phyloP scores from a whole-genome alignment of 805 yeast species.

The Soucietia sequanensis region DNA sequence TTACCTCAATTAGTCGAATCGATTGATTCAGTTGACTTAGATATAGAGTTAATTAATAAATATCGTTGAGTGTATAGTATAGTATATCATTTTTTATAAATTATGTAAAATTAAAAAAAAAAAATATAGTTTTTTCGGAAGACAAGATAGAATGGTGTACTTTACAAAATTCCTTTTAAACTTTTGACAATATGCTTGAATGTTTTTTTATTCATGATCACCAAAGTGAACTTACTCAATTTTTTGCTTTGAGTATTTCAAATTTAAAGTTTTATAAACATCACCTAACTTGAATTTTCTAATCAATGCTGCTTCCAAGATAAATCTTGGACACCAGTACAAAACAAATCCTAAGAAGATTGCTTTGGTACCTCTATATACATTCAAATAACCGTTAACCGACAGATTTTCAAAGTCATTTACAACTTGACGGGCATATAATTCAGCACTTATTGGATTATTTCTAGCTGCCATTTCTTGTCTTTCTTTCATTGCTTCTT shows the following conservation, averaged over 20 bases:
- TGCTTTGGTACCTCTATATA: conserved; percentile 56
- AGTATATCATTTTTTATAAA: too few relatives aligned
- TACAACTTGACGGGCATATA: conserved; percentile 56
- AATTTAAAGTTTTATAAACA: conserved; percentile 22
- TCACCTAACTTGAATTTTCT: conserved; percentile 30
- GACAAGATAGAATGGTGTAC: too few relatives aligned
- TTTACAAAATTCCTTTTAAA: too few relatives aligned
- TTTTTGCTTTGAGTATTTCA: conserved; percentile 15
- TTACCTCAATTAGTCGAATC: conserved; percentile 16
- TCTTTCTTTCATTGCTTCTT: conserved; percentile 48
- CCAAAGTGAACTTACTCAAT: neutral
- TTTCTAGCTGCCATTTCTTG: conserved; percentile 58
- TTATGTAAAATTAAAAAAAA: too few relatives aligned
- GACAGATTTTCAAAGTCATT: conserved; percentile 40
- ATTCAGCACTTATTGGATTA: conserved; percentile 59
- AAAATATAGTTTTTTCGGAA: too few relatives aligned
- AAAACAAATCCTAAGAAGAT: conserved; percentile 31
- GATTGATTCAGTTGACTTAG: conserved; percentile 1
- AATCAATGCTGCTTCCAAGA: conserved; percentile 41
- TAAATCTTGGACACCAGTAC: conserved; percentile 44
- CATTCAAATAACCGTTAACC: conserved; percentile 44
- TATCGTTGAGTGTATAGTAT: too few relatives aligned
- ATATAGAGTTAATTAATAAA: neutral
- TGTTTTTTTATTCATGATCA: neutral
- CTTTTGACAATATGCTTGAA: too few relatives aligned